Percentiles rank a stretch among this genome's conserved stretches.
phyloP scores from a whole-genome alignment of 495 filamentous ascomycete genomes.

The Thozetella sp. region DNA sequence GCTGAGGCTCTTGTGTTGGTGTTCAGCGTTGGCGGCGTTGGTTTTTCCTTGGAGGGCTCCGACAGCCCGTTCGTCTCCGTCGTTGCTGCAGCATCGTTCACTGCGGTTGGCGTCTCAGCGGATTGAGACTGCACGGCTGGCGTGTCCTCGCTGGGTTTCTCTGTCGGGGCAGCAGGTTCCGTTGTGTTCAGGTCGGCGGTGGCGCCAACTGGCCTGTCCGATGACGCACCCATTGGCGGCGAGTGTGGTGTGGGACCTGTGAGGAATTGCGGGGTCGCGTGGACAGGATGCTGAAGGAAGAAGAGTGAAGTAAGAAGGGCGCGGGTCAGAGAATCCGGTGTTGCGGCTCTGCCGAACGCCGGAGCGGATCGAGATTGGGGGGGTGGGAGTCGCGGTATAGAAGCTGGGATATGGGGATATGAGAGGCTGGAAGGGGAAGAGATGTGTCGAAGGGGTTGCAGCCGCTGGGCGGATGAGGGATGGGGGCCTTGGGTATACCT shows the following conservation, averaged over 20 bases:
- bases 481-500: too few species aligned
- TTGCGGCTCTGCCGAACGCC: too few species aligned
- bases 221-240: neutral
- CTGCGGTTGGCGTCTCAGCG: neutral
- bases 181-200: neutral
- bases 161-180: neutral
- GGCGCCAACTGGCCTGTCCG: neutral
- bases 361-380: too few species aligned
- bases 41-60: neutral
- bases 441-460: neutral
- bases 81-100: neutral
- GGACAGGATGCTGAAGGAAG: too few species aligned
- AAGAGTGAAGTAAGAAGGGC: too few species aligned
- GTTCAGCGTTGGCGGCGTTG: neutral
- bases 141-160: neutral
- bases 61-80: neutral
- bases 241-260: neutral
- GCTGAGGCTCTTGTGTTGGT: neutral
- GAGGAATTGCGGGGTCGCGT: neutral
- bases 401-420: too few species aligned
- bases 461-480: neutral
- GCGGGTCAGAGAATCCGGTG: too few species aligned
- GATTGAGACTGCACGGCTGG: neutral
- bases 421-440: neutral
- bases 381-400: too few species aligned